Evolutionary conservation across 306 rosid species (phyloP).

Genomic region (Citrullus mucosospermus): DNA sequence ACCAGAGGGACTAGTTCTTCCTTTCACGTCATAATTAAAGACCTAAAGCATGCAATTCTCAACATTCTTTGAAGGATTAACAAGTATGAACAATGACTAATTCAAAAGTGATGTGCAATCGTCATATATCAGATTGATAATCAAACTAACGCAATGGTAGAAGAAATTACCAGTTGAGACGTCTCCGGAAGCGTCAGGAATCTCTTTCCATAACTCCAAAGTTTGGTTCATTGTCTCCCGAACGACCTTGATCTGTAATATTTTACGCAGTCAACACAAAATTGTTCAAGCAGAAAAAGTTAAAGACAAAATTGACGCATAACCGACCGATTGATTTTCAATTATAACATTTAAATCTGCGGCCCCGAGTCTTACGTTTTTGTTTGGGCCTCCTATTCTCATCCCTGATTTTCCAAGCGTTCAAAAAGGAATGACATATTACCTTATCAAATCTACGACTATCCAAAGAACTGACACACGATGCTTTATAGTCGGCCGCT

Average conservation of each 20-base stretch:
- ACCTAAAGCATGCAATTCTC: neutral
- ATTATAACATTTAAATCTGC: neutral
- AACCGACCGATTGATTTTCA: neutral
- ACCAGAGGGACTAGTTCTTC: neutral
- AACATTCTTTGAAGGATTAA: neutral
- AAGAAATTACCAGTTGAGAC: conserved; percentile 31
- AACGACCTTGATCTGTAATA: conserved; percentile 74
- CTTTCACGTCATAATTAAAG: neutral
- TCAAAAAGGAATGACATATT: neutral
- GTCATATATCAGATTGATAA: neutral
- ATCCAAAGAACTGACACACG: conserved; percentile 66
- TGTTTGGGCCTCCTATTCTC: neutral
- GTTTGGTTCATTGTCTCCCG: conserved; percentile 77
- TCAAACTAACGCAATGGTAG: neutral
- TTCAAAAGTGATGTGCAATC: neutral
- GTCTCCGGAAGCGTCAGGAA: conserved; percentile 28
- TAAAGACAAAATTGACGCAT: neutral
- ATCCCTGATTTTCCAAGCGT: conserved; percentile 3
- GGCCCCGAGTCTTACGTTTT: neutral
- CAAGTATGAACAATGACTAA: neutral
- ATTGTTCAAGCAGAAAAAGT: neutral
- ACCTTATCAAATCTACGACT: conserved; percentile 92
- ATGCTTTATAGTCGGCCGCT: conserved; percentile 36
- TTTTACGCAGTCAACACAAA: neutral
- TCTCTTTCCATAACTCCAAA: conserved; percentile 70